Evolutionary conservation across 2,329 filamentous ascomycete genomes (phyloP), one percentile per base, ranked within the genome.

Genomic region (Golovinomyces cichoracearum): DNA sequence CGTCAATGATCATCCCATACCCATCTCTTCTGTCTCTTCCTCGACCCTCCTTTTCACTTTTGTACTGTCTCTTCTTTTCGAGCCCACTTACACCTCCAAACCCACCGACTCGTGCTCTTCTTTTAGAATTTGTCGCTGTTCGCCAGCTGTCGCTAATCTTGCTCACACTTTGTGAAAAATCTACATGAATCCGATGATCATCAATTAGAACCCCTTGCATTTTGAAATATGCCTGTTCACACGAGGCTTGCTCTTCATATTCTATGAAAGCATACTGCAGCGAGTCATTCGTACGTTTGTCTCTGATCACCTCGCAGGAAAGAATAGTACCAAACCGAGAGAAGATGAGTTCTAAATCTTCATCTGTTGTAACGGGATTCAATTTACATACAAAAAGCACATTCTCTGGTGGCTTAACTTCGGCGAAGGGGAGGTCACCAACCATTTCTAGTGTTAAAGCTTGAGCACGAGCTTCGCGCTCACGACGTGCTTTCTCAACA

Each of bases 191-290:
- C 38, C 90, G 79, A 54, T 93, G 83, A 57, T 98, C 90, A 58
- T 98, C 90, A 54, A 98, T 95, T 49, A 98, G 67, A 1, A 95
- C 88, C 1, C 80, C 84, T 62, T 98, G 85, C 90, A 98, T 98
- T 66, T 98, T 98, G 67, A 92, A 90, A 60, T 94, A 98, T 2
- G 90, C 90, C 48, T 83, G 76, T 64, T 98, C 90, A 62, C 90
- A 95, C 48, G 88, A 82, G 55, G 80, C 75, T 64, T 94, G 90
- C 49, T 92, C 81, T 50, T 88, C 83, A 58, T 88, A 98, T 62
- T 98, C 90, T 58, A 98, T 92, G 57, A 98, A 98, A 1, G 90
- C 85, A 61, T 98, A 98, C 62, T 98, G 90, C 45, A 98, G 66
- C 59, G 84, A 93, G 64, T 98, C 90, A 3, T 85, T 85, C 0